A percentile compares a stretch with the other conserved stretches of the same genome.
phyloP scores from a whole-genome alignment of 2,329 filamentous ascomycete species.

The Coniochaeta sp. region DNA sequence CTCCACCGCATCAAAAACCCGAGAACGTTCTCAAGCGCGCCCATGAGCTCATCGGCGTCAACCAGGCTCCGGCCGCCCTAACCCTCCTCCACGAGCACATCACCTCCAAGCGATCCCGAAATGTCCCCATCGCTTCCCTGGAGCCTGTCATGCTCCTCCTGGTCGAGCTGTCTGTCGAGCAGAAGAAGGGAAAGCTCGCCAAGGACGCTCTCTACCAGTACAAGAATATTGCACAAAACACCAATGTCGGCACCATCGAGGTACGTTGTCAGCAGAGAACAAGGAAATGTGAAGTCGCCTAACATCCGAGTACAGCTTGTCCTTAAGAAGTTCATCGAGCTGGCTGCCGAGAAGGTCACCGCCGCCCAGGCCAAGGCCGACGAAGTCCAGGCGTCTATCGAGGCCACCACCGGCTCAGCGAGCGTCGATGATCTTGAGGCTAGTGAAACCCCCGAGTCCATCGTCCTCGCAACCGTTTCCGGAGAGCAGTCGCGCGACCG shows the following conservation, averaged over 20 bases:
- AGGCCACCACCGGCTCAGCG: constrained; percentile 62
- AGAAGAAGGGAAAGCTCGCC: constrained; percentile 95
- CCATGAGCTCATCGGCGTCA: constrained; percentile 96
- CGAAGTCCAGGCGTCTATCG: constrained; percentile 82
- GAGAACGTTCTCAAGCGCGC: constrained; percentile 99
- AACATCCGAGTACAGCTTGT: constrained; percentile 55
- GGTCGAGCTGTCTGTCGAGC: constrained; percentile 92
- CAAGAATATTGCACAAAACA: constrained; percentile 99
- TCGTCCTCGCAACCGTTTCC: constrained; percentile 93
- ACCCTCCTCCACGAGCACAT: constrained; percentile 98
- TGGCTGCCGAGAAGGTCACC: constrained; percentile 92
- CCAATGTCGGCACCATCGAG: constrained; percentile 96
- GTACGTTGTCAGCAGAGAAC: constrained; percentile 29
- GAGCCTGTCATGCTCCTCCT: constrained; percentile 98
- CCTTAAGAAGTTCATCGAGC: constrained; percentile 95
- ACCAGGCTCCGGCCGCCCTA: constrained; percentile 85
- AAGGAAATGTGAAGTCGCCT: constrained; percentile 14
- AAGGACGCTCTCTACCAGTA: constrained; percentile 99
- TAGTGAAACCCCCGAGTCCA: constrained; percentile 95
- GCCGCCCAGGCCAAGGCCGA: constrained; percentile 94
- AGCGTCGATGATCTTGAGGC: constrained; percentile 95
- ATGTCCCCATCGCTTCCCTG: constrained; percentile 90
- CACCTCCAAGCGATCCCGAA: constrained; percentile 94
- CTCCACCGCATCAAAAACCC: constrained; percentile 92
- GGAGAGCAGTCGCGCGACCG: constrained; percentile 96